phyloP scores from a whole-genome alignment of 1,284 basidiomycete species.

The Ustilago shanxiensis region DNA sequence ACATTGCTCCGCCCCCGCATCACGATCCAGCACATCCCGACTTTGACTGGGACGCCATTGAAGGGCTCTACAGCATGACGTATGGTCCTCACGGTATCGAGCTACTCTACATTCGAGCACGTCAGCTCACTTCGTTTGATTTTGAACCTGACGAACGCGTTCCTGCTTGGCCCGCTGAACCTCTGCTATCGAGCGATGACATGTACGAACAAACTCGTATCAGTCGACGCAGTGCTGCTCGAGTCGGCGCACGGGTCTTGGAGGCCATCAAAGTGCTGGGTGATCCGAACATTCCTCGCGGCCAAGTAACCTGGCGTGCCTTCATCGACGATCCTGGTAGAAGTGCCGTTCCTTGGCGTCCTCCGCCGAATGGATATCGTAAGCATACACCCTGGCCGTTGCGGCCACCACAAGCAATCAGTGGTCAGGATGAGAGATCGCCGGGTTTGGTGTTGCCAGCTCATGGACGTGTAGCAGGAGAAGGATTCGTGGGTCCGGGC shows the following conservation, averaged over 20 bases:
- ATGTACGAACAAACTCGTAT: constrained; percentile 54
- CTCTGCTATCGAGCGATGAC: constrained; percentile 39
- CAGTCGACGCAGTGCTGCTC: constrained; percentile 35
- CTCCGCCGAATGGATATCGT: constrained; percentile 34
- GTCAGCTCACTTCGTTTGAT: constrained; percentile 50
- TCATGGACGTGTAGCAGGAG: constrained; percentile 51
- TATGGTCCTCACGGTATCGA: constrained; percentile 61
- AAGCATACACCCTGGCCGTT: constrained; percentile 50
- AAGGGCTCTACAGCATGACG: constrained; percentile 56
- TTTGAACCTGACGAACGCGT: constrained; percentile 43
- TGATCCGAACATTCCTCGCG: constrained; percentile 58
- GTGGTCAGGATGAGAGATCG: constrained; percentile 32
- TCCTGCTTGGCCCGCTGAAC: constrained; percentile 49
- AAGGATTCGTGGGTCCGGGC: constrained; percentile 48
- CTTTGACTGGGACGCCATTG: constrained; percentile 53
- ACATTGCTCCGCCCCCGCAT: constrained; percentile 19
- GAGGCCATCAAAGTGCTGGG: constrained; percentile 57
- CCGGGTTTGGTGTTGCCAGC: constrained; percentile 51
- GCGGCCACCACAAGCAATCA: constrained; percentile 21
- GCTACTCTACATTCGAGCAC: constrained; percentile 53
- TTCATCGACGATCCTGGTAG: constrained; percentile 54
- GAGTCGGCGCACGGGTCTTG: constrained; percentile 44
- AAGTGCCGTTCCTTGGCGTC: constrained; percentile 42
- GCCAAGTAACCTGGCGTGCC: constrained; percentile 53
- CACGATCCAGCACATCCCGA: constrained; percentile 49